Evolutionary conservation across 2,329 filamentous ascomycete genomes (phyloP), one percentile per base, ranked within the genome.

Genomic region (Diaporthe ampelina): DNA sequence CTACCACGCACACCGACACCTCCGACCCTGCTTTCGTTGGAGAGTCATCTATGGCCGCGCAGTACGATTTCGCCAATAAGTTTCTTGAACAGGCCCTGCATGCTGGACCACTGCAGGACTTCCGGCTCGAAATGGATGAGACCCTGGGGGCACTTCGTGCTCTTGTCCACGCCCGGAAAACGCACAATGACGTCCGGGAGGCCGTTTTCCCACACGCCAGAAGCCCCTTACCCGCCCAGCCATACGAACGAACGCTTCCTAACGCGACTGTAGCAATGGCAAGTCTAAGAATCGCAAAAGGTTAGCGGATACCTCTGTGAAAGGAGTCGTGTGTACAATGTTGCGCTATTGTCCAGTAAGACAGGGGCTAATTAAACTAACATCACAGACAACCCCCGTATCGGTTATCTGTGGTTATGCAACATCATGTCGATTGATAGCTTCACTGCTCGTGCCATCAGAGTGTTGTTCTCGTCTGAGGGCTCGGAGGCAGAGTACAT

Each of bases 11-110:
- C 61, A 77, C 58, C 73, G 63, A 73, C 11, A 59, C 78, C 26
- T 79, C 80, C 7, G 81, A 79, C n/a, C 78, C 80, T 7, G 79
- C 83, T 4, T 79, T 87, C 11, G 85, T 87, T 59, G 86, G 85
- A 10, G 84, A 85, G 74, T 86, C 85, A 3, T 87, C 85, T 1
- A 76, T 87, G 32, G 82, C 85, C 9, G 86, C 86, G 2, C 86
- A 87, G 72, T 85, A 85, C 1, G 83, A 82, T 17, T 87, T 88
- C 75, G 86, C 86, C 45, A 86, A 83, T 29, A 84, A 87, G 65
- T 85, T 88, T 57, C 78, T 86, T 3, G 80, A 83, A 29, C 82
- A 85, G 71, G 61, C 29, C 6, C 19, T 82, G 81, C 5, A 82
- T 83, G 61, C 61, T 37, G 61, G 45, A 32, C 61, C 61, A 21